Evolutionary conservation across 1,284 basidiomycete genomes (phyloP).

Genomic region (Sporisorium sorghi): DNA sequence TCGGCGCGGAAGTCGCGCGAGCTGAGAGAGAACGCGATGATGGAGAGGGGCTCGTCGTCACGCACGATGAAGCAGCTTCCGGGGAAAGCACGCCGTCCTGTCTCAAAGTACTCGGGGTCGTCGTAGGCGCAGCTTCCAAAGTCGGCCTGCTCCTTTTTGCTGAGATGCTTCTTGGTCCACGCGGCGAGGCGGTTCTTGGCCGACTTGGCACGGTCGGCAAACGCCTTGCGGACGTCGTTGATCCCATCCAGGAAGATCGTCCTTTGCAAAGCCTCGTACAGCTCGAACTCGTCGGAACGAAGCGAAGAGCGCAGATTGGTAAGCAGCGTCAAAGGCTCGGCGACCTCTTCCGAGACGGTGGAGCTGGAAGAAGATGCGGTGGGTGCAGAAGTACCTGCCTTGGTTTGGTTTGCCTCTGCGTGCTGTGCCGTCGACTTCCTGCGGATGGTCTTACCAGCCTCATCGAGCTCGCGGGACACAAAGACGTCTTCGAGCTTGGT

Average conservation of each 20-base stretch:
- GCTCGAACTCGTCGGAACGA: slow-evolving; percentile 57
- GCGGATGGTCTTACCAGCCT: slow-evolving; percentile 55
- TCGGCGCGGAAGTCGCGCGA: slow-evolving; percentile 58
- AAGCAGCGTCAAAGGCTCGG: slow-evolving; percentile 49
- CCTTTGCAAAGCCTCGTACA: slow-evolving; percentile 56
- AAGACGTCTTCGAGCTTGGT: slow-evolving; percentile 53
- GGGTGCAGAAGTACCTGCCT: not conserved
- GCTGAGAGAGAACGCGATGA: slow-evolving; percentile 62
- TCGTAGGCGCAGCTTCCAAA: slow-evolving; percentile 41
- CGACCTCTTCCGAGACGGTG: slow-evolving; percentile 23
- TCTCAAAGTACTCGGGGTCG: slow-evolving; percentile 52
- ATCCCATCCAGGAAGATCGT: slow-evolving; percentile 39
- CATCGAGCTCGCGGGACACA: slow-evolving; percentile 60
- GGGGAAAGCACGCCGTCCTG: slow-evolving; percentile 53
- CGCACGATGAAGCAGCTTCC: slow-evolving; percentile 55
- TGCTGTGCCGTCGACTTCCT: slow-evolving; percentile 16
- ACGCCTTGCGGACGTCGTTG: slow-evolving; percentile 60
- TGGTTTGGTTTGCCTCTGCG: not conserved
- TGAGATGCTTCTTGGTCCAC: slow-evolving; percentile 61
- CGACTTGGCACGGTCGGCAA: slow-evolving; percentile 57
- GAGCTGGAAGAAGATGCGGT: slow-evolving; percentile 13
- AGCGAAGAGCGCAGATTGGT: slow-evolving; percentile 42
- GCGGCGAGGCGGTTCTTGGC: slow-evolving; percentile 55
- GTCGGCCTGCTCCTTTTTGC: slow-evolving; percentile 43
- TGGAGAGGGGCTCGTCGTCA: slow-evolving; percentile 62